Conservation (phyloP, 495 filamentous ascomycete genomes). For the Podospora australis region DNA sequence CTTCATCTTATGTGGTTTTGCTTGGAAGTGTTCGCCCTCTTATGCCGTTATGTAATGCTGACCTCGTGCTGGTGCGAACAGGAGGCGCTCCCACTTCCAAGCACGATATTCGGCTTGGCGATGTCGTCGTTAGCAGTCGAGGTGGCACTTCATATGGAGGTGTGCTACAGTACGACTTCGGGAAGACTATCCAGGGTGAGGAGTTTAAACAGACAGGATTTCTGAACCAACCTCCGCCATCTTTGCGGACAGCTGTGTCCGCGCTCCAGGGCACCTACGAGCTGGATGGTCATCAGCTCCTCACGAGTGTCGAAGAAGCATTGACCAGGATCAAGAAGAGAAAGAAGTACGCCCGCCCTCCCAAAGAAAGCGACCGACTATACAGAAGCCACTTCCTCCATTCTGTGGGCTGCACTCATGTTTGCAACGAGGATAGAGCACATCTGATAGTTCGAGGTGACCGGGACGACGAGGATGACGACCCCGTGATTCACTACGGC, state of each 20-base stretch:
- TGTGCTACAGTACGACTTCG: background rate
- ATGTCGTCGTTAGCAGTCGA: background rate
- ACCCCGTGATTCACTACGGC: slow-evolving; percentile 31
- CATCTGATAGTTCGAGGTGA: background rate
- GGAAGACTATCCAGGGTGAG: too few species aligned
- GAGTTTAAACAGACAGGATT: background rate
- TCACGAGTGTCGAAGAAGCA: background rate
- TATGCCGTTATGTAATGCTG: too few species aligned
- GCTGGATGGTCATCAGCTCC: background rate
- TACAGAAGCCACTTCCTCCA: background rate
- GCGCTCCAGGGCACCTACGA: background rate
- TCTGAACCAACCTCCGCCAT: background rate
- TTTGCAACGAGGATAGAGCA: background rate
- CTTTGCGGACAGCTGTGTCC: background rate
- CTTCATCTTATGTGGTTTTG: too few species aligned
- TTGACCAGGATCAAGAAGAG: background rate
- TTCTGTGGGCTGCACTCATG: background rate
- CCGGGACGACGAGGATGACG: background rate
- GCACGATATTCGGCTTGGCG: background rate
- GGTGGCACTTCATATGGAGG: background rate
- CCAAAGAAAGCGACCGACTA: background rate
- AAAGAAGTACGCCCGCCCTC: background rate
- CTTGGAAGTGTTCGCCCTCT: too few species aligned
- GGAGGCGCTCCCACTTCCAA: background rate
- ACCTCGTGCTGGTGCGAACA: too few species aligned